Conservation (phyloP, 371 early-diverging fungal genomes). For the Mucor racemosus region DNA sequence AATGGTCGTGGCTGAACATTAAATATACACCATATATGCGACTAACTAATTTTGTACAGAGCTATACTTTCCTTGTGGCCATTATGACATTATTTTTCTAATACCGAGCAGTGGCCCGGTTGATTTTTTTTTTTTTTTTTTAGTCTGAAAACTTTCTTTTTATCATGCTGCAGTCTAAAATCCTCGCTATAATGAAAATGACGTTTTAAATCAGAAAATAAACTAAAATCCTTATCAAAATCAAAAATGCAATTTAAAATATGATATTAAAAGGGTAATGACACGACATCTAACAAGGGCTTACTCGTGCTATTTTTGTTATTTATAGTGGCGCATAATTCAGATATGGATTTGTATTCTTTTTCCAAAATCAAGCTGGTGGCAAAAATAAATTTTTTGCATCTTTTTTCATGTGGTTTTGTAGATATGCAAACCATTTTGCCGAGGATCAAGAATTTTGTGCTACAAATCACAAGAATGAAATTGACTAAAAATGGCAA, state of each 20-base stretch:
- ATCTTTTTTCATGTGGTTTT: not conserved
- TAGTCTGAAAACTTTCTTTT: not conserved
- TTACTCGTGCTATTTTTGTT: not conserved
- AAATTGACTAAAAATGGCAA: not conserved
- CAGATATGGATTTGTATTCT: not conserved
- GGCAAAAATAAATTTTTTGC: not conserved
- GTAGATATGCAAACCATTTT: slow-evolving; percentile 3
- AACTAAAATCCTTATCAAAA: not conserved
- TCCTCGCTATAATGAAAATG: not conserved
- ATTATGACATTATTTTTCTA: not conserved
- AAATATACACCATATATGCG: not conserved
- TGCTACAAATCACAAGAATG: not conserved
- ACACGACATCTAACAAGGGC: not conserved
- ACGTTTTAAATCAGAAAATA: not conserved
- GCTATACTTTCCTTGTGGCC: not conserved
- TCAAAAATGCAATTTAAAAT: not conserved
- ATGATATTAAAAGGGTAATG: not conserved
- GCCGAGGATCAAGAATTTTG: not conserved
- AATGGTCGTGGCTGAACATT: not conserved
- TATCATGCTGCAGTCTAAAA: not conserved
- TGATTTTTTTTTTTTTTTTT: not conserved
- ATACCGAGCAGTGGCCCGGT: not conserved
- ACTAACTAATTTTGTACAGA: not conserved
- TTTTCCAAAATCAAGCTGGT: not conserved
- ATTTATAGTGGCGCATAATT: not conserved